Evolutionary conservation across 129 eudicot genomes (phyloP).

Genomic region (Arctium minus): DNA sequence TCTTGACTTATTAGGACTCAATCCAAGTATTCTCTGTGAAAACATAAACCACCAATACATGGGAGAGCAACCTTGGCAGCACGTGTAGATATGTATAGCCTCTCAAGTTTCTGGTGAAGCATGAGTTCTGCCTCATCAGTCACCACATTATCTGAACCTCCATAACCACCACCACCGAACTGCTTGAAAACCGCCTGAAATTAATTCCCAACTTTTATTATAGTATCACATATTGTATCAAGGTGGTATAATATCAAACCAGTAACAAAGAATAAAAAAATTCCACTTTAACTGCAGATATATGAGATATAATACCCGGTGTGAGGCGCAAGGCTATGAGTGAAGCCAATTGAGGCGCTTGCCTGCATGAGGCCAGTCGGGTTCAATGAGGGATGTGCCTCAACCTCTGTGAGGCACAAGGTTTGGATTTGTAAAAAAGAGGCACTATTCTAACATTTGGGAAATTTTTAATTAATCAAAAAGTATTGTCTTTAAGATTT

Average conservation of each 20-base stretch:
- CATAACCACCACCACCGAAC: conserved; percentile 75
- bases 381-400: background rate
- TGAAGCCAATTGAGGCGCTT: background rate
- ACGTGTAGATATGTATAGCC: conserved; percentile 90
- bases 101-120: conserved; percentile 85
- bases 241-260: conserved; percentile 13
- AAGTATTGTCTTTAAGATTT: background rate
- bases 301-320: background rate
- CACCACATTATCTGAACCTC: conserved; percentile 58
- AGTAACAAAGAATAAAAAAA: background rate
- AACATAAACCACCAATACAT: background rate
- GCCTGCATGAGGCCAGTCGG: background rate
- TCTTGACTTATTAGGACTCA: background rate
- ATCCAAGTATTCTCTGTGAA: background rate
- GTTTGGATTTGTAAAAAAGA: background rate
- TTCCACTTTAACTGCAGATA: background rate
- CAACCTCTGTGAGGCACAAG: background rate
- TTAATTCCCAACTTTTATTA: background rate
- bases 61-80: conserved; percentile 77
- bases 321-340: background rate
- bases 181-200: conserved; percentile 86
- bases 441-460: background rate
- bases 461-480: background rate
- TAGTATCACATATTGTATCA: background rate
- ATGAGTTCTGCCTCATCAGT: conserved; percentile 73